A percentile compares a stretch with the other conserved stretches of the same genome.
phyloP scores from a whole-genome alignment of 371 early-diverging fungal species.

The Dichotomocladium elegans region DNA sequence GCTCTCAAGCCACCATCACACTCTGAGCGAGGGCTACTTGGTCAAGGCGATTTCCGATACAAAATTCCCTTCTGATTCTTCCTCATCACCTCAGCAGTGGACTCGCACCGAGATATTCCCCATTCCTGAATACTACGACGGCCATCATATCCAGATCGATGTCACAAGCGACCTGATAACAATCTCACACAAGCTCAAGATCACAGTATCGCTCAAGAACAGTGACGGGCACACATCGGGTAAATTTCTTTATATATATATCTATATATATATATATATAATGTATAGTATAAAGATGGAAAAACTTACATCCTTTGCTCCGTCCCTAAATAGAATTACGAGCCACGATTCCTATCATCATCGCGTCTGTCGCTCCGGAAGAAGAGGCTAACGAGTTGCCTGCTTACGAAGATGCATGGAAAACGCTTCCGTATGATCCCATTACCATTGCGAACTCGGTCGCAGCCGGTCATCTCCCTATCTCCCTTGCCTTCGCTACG shows the following conservation, averaged over 20 bases:
- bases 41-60: slow-evolving; percentile 26
- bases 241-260: too few species aligned
- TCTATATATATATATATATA: too few species aligned
- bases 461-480: slow-evolving; percentile 26
- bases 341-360: slow-evolving; percentile 33
- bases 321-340: slow-evolving; percentile 40
- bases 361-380: slow-evolving; percentile 27
- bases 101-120: slow-evolving; percentile 19
- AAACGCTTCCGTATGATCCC: slow-evolving; percentile 36
- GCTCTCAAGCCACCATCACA: slow-evolving; percentile 18
- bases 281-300: too few species aligned
- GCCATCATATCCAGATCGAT: slow-evolving; percentile 21
- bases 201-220: slow-evolving; percentile 34
- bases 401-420: slow-evolving; percentile 48
- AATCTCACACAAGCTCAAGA: slow-evolving; percentile 37
- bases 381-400: slow-evolving; percentile 37
- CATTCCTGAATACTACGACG: slow-evolving; percentile 7
- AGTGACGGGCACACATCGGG: slow-evolving; percentile 46
- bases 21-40: slow-evolving; percentile 26
- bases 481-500: slow-evolving; percentile 59
- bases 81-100: slow-evolving; percentile 13
- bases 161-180: slow-evolving; percentile 26
- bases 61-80: too few species aligned
- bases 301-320: too few species aligned
- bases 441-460: slow-evolving; percentile 21